Conservation (phyloP, 352 stramenopile species). For the Globisporangium sylvaticum region DNA sequence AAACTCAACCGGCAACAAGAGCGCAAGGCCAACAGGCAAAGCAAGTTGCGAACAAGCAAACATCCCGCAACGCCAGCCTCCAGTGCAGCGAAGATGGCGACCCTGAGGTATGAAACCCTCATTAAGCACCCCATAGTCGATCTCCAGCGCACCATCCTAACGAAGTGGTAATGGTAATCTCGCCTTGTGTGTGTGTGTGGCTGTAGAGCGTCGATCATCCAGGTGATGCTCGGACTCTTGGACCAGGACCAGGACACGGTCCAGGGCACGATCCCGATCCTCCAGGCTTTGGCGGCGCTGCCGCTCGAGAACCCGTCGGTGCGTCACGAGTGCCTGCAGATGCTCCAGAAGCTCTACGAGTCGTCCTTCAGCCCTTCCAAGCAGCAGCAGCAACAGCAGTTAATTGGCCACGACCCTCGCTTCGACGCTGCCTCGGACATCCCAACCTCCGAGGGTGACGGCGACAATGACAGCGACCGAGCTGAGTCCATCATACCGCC, state of each 20-base stretch:
- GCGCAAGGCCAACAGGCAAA: neutral
- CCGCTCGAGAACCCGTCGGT: slow-evolving; percentile 37
- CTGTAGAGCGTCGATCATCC: slow-evolving; percentile 47
- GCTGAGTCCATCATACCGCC: slow-evolving; percentile 1
- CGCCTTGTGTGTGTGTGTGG: neutral
- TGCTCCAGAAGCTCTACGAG: slow-evolving; percentile 32
- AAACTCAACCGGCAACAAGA: neutral
- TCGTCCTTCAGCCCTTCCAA: slow-evolving; percentile 1
- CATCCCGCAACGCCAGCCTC: neutral
- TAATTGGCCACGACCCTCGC: neutral
- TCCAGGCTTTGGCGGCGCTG: slow-evolving; percentile 38
- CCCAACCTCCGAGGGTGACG: slow-evolving; percentile 10
- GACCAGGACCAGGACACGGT: slow-evolving; percentile 52
- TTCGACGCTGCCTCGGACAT: slow-evolving; percentile 15
- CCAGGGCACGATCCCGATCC: slow-evolving; percentile 40
- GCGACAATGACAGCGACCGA: neutral
- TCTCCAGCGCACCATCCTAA: neutral
- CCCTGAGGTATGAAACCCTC: neutral
- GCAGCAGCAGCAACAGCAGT: neutral
- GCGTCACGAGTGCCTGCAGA: slow-evolving; percentile 33
- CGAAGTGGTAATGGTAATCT: neutral
- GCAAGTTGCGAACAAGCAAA: neutral
- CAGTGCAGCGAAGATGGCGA: slow-evolving; percentile 3
- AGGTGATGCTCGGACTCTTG: slow-evolving; percentile 47
- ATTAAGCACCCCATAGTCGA: neutral